phyloP scores from a whole-genome alignment of 176 grass and related monocot species.

The Cymbopogon citratus region DNA sequence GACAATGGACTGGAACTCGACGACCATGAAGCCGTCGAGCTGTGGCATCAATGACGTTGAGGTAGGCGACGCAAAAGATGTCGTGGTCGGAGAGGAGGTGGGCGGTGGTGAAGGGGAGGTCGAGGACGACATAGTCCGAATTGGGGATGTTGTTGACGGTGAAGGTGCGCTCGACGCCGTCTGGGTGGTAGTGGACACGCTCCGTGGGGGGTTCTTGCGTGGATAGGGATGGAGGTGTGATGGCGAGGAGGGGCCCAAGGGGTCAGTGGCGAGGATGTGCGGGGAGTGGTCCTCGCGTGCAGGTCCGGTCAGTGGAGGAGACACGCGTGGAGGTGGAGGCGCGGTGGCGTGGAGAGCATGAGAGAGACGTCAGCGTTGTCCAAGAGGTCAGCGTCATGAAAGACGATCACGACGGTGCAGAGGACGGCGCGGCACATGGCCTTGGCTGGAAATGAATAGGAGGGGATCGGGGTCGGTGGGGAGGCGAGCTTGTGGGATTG shows the following conservation, averaged over 20 bases:
- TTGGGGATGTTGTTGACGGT: not conserved
- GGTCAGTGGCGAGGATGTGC: not conserved
- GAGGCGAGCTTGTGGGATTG: no score
- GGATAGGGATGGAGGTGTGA: not conserved
- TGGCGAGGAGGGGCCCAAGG: not conserved
- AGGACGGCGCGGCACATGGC: not conserved
- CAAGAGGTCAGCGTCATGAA: not conserved
- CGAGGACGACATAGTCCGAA: not conserved
- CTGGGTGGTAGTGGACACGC: not conserved
- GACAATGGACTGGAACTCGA: not conserved
- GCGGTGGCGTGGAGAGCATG: not conserved
- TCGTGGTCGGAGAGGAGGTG: not conserved
- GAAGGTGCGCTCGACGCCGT: not conserved
- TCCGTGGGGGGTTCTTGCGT: no score
- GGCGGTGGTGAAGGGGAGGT: not conserved
- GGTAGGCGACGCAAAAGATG: not conserved
- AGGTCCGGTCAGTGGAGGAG: not conserved
- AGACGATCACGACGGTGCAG: not conserved
- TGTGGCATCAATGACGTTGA: not conserved
- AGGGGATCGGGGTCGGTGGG: no score
- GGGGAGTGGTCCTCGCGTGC: not conserved
- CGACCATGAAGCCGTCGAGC: not conserved
- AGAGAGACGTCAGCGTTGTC: not conserved
- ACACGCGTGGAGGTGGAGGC: not conserved
- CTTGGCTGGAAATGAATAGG: no score